Conservation (phyloP, 83 land plant genomes). For the Picea mariana region DNA sequence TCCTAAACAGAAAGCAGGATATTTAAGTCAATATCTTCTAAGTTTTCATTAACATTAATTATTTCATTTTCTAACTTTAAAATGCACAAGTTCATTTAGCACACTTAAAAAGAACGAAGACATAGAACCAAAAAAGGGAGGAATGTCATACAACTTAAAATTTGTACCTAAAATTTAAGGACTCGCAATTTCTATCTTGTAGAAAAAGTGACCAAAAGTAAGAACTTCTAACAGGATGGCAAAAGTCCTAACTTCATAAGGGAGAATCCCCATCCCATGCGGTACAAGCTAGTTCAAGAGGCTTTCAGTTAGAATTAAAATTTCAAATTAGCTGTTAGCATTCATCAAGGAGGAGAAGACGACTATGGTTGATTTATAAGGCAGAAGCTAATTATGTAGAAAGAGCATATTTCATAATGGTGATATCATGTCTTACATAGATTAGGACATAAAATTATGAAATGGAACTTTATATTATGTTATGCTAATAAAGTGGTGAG, state of each 20-base stretch:
- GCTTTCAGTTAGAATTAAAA: too few species aligned
- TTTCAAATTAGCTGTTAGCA: too few species aligned
- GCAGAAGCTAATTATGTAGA: too few species aligned
- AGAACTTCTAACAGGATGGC: not conserved
- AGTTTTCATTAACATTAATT: not conserved
- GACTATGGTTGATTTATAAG: too few species aligned
- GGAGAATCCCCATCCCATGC: not conserved
- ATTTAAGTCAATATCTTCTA: not conserved
- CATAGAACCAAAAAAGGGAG: not conserved
- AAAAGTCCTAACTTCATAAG: not conserved
- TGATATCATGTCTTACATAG: too few species aligned
- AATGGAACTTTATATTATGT: too few species aligned
- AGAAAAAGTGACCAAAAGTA: not conserved
- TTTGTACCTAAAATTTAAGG: not conserved
- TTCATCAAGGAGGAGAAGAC: too few species aligned
- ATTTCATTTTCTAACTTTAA: not conserved
- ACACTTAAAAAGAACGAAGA: not conserved
- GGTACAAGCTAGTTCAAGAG: not conserved
- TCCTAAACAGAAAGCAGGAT: constrained; percentile 29
- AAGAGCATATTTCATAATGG: too few species aligned
- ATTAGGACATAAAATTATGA: too few species aligned
- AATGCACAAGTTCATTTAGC: not conserved
- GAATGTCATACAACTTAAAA: not conserved
- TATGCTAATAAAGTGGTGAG: too few species aligned
- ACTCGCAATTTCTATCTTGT: not conserved